phyloP scores from a whole-genome alignment of 2,329 filamentous ascomycete genomes.

The Gaeumannomyces tritici region DNA sequence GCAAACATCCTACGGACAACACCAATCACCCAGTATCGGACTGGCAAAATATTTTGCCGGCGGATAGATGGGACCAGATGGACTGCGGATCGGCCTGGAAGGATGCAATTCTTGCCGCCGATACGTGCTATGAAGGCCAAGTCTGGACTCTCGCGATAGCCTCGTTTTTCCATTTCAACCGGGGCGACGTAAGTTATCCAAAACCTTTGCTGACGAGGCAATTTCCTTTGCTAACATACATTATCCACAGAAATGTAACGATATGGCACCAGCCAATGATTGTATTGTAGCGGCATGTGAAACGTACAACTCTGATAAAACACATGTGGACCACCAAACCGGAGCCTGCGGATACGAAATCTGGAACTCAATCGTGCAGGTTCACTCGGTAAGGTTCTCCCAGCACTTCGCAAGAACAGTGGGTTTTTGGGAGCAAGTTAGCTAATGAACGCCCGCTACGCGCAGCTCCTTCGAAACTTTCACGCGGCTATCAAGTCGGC shows the following conservation, averaged over 20 bases:
- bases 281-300: background rate
- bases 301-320: background rate
- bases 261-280: background rate
- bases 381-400: background rate
- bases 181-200: background rate
- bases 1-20: background rate
- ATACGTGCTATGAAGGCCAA: background rate
- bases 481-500: background rate
- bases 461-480: background rate
- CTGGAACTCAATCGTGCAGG: background rate
- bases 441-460: background rate
- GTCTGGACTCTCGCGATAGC: background rate
- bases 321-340: background rate
- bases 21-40: background rate
- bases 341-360: background rate
- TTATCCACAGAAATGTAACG: background rate
- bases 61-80: background rate
- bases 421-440: background rate
- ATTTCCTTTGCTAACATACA: background rate
- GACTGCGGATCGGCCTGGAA: background rate
- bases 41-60: background rate
- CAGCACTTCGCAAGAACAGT: too few relatives aligned
- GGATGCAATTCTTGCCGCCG: background rate
- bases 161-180: background rate
- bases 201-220: background rate